Conservation (phyloP, 176 grass and related monocot species). For the Bonia amplexicaulis region DNA sequence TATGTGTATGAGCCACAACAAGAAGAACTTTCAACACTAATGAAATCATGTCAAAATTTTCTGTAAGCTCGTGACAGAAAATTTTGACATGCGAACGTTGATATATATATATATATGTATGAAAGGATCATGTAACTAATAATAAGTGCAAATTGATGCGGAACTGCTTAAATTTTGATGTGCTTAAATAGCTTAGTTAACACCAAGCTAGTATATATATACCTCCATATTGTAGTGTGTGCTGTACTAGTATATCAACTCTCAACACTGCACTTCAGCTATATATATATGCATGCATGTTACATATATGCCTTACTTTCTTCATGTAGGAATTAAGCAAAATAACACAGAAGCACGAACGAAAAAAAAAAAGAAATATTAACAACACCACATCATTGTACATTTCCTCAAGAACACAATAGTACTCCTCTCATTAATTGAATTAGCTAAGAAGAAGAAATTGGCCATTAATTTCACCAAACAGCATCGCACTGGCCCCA, state of each 20-base stretch:
- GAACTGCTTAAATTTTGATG: not conserved
- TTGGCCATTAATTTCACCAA: not conserved
- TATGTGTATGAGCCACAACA: not conserved
- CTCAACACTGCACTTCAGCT: not conserved
- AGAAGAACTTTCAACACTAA: not conserved
- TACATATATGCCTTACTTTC: not conserved
- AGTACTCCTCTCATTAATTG: not conserved
- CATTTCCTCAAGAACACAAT: not conserved
- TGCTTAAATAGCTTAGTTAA: not conserved
- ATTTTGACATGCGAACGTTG: not conserved
- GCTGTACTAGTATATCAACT: not conserved
- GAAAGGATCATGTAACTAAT: constrained; percentile 21
- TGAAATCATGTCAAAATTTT: not conserved
- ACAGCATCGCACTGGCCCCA: not conserved
- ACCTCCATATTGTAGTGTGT: not conserved
- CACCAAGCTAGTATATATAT: not conserved
- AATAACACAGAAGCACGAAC: too few relatives aligned
- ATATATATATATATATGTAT: not conserved
- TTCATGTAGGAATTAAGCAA: not conserved
- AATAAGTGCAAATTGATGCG: not conserved
- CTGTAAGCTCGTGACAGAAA: not conserved
- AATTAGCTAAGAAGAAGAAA: not conserved
- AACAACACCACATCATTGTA: not conserved
- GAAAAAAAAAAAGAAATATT: not conserved
- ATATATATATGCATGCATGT: not conserved